phyloP scores from a whole-genome alignment of 352 stramenopile species.

The Phytophthora kernoviae region DNA sequence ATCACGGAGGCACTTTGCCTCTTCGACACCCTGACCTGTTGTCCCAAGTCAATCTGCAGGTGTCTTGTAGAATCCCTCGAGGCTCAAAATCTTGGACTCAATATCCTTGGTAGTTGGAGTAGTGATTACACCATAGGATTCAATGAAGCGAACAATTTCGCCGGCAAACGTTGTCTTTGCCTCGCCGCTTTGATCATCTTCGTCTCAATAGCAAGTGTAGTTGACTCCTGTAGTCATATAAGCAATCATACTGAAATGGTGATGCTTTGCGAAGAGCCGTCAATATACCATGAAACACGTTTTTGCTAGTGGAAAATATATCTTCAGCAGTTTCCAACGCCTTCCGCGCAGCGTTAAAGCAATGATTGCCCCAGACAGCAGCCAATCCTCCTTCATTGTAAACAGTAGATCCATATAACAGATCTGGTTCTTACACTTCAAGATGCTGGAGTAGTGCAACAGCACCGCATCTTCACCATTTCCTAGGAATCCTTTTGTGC shows the following conservation, averaged over 20 bases:
- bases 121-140: constrained; percentile 10
- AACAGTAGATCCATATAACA: not conserved
- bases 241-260: constrained; percentile 29
- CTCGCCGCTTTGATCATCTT: constrained; percentile 15
- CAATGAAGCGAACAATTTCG: constrained; percentile 15
- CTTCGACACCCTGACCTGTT: constrained; percentile 20
- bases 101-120: constrained; percentile 20
- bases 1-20: constrained; percentile 11
- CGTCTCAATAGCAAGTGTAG: constrained; percentile 25
- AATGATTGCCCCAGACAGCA: constrained; percentile 5
- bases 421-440: constrained; percentile 6
- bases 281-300: constrained; percentile 3
- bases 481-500: too few relatives aligned
- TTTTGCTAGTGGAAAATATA: not conserved
- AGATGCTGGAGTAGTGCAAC: not conserved
- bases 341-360: constrained; percentile 6
- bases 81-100: constrained; percentile 13
- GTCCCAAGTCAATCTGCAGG: constrained; percentile 21
- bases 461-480: too few relatives aligned
- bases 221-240: constrained; percentile 23
- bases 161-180: constrained; percentile 16
- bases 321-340: not conserved
- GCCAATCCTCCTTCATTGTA: not conserved
- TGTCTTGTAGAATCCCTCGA: constrained; percentile 17
- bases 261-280: constrained; percentile 2